A percentile compares a stretch with the other conserved stretches of the same genome.
Evolutionary conservation across 1,139 yeast genomes (phyloP).

Genomic region (Ashbya aceris): DNA sequence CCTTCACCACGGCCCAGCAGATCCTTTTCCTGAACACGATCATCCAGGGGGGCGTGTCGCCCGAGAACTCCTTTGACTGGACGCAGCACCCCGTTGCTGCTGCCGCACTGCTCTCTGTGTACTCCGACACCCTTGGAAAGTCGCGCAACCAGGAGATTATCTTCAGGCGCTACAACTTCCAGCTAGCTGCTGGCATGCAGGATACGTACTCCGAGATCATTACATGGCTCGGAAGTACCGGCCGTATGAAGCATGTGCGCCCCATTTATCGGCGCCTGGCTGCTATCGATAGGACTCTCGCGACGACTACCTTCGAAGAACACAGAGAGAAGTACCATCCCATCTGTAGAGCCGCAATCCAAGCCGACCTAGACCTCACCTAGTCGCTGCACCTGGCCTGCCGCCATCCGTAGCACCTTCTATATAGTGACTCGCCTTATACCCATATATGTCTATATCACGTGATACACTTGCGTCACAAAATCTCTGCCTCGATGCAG

Average conservation of each 20-base stretch:
- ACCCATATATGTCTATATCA: constrained; percentile 27
- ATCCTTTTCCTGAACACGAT: constrained; percentile 71
- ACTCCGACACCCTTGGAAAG: constrained; percentile 23
- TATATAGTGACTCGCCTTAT: constrained; percentile 40
- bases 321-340: constrained; percentile 66
- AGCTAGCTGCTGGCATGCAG: constrained; percentile 41
- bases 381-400: too few species aligned
- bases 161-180: constrained; percentile 66
- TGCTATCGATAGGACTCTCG: constrained; percentile 55
- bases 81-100: constrained; percentile 23
- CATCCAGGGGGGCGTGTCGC: constrained; percentile 29
- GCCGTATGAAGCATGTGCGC: constrained; percentile 90
- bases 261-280: constrained; percentile 68
- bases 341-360: constrained; percentile 70
- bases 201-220: constrained; percentile 48
- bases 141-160: constrained; percentile 74
- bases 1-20: constrained; percentile 65
- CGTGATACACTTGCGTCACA: too few species aligned
- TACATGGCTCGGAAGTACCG: constrained; percentile 82
- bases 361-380: constrained; percentile 9
- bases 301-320: constrained; percentile 53
- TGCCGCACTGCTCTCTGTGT: constrained; percentile 24
- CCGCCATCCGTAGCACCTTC: too few species aligned
- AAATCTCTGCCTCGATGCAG: too few species aligned
- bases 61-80: constrained; percentile 24